These are phyloP conservation scores for Arachnomyces sp. DNA, from an alignment of 2,329 filamentous ascomycete genomes.

Conservation along the genomic window DNA sequence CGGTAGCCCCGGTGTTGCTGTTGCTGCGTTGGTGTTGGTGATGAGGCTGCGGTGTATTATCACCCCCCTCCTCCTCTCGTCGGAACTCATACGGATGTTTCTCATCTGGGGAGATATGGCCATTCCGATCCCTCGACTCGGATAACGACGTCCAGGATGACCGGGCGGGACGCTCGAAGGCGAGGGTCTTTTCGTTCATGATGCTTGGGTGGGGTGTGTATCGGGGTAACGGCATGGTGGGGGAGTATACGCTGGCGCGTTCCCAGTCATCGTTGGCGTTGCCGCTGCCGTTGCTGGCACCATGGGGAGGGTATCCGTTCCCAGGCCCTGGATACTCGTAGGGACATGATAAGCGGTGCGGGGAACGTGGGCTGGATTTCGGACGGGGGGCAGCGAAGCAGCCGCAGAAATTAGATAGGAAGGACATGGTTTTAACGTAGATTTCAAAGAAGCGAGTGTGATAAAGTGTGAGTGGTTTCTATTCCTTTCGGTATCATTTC, in stretches of 20 bases:
- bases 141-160: not conserved
- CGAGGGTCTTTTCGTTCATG: constrained; percentile 32
- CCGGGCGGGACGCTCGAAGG: constrained; percentile 6
- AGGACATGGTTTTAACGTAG: constrained; percentile 12
- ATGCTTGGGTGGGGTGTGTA: constrained; percentile 34
- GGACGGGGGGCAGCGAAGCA: constrained; percentile 13
- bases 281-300: constrained; percentile 10
- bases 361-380: constrained; percentile 2
- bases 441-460: not conserved
- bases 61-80: constrained; percentile 2
- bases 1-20: constrained; percentile 6
- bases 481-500: not conserved
- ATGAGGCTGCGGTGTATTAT: not conserved
- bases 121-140: constrained; percentile 17
- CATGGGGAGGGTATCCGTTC: constrained; percentile 6
- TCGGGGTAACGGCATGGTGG: constrained; percentile 29
- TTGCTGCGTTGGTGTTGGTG: not conserved
- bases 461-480: not conserved
- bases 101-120: constrained; percentile 19
- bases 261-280: constrained; percentile 6
- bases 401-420: constrained; percentile 18
- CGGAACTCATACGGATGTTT: constrained; percentile 24
- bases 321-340: not conserved
- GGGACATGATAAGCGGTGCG: constrained; percentile 1
- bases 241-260: constrained; percentile 26